These are phyloP conservation scores for Pestalotiopsis sp. DNA, from an alignment of 2,329 filamentous ascomycete genomes.

Conservation along the genomic window DNA sequence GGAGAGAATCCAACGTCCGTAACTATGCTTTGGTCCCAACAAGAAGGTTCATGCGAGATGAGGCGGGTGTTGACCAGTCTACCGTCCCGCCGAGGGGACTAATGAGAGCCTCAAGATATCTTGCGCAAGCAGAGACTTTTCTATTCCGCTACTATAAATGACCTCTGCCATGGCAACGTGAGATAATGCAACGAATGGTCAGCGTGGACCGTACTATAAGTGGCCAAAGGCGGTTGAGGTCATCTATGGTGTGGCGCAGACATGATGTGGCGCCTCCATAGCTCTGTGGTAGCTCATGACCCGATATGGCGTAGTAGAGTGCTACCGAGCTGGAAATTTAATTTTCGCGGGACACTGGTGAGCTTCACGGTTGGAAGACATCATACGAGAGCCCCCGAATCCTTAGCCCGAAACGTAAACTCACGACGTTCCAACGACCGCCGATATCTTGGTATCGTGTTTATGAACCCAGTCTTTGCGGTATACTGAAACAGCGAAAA, in stretches of 20 bases:
- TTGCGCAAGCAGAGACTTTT: not conserved
- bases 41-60: slow-evolving; percentile 5
- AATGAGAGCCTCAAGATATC: not conserved
- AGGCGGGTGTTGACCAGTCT: not conserved
- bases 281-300: not conserved
- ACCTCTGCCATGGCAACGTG: not conserved
- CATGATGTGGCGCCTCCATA: not conserved
- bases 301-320: not conserved
- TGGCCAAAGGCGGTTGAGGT: not conserved
- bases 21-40: not conserved
- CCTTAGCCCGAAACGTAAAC: not conserved
- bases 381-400: not conserved
- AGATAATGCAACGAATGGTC: not conserved
- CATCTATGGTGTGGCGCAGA: not conserved
- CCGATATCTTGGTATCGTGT: not conserved
- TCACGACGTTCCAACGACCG: not conserved
- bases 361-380: not conserved
- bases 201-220: not conserved
- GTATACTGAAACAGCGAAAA: not conserved
- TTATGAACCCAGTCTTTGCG: not conserved
- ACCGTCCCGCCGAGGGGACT: not conserved
- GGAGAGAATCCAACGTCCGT: not conserved
- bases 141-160: not conserved
- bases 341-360: slow-evolving; percentile 6
- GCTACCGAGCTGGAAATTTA: slow-evolving; percentile 4